Percentiles rank a stretch among this genome's conserved stretches.
These are phyloP conservation scores for Cladosporium sphaerospermum DNA, from an alignment of 2,329 filamentous ascomycete genomes.

Conservation along the genomic window DNA sequence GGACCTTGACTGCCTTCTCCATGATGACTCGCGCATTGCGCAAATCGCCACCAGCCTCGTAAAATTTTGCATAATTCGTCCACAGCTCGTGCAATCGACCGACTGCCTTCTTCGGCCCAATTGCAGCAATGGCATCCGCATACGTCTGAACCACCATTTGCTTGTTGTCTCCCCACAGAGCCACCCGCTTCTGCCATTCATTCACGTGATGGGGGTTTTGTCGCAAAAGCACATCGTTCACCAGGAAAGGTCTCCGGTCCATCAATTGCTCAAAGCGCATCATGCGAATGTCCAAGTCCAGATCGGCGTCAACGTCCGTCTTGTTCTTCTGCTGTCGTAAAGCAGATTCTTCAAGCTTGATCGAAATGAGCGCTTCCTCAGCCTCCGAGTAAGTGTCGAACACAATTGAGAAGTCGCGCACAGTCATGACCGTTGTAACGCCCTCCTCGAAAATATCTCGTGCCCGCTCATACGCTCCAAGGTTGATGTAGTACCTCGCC, in stretches of 20 bases:
- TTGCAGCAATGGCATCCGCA: constrained; percentile 84
- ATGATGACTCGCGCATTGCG: constrained; percentile 84
- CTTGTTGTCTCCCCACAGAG: constrained; percentile 90
- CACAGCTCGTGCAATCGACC: constrained; percentile 93
- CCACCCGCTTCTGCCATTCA: constrained; percentile 97
- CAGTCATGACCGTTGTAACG: constrained; percentile 96
- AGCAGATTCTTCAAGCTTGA: constrained; percentile 82
- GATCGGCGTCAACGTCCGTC: constrained; percentile 76
- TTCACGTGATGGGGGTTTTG: constrained; percentile 95
- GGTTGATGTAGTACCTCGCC: constrained; percentile 93
- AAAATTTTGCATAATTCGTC: constrained; percentile 96
- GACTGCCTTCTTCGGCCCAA: constrained; percentile 88
- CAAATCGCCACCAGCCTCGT: constrained; percentile 80
- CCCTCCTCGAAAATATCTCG: constrained; percentile 93
- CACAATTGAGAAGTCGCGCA: constrained; percentile 91
- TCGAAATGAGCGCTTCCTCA: constrained; percentile 89
- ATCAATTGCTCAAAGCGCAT: constrained; percentile 97
- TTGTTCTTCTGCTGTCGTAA: constrained; percentile 70
- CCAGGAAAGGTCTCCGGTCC: constrained; percentile 89
- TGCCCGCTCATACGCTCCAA: constrained; percentile 85
- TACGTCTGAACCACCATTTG: constrained; percentile 89
- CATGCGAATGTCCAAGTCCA: constrained; percentile 94
- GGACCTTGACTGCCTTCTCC: constrained; percentile 96
- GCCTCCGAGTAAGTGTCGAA: constrained; percentile 97
- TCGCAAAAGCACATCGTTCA: constrained; percentile 90